Conservation (phyloP, 2,329 filamentous ascomycete species). For the Beauveria sp. region DNA sequence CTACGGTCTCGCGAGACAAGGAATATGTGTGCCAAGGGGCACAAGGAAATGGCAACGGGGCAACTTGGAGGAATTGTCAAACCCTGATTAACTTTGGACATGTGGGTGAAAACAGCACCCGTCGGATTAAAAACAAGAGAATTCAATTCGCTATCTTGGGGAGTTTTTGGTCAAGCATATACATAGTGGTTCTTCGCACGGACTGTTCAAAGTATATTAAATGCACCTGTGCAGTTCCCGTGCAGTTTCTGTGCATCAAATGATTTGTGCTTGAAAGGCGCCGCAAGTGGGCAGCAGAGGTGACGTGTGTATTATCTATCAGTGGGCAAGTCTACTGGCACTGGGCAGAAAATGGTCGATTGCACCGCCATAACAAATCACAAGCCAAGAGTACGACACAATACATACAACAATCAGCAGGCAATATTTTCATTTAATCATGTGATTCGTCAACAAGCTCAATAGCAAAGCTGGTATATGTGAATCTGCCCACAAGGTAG, state of each 20-base stretch:
- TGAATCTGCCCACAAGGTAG: background rate
- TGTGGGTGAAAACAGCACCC: constrained; percentile 3
- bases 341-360: too few relatives aligned
- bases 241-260: too few relatives aligned
- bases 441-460: background rate
- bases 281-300: too few relatives aligned
- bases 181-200: too few relatives aligned
- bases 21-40: background rate
- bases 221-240: too few relatives aligned
- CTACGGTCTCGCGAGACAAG: background rate
- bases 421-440: background rate
- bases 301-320: too few relatives aligned
- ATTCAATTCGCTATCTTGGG: background rate
- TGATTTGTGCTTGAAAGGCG: too few relatives aligned
- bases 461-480: background rate
- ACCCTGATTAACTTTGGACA: background rate
- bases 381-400: too few relatives aligned
- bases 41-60: too few relatives aligned
- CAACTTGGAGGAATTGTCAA: background rate
- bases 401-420: background rate
- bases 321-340: too few relatives aligned
- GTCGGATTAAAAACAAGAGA: background rate
- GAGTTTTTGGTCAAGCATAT: background rate
- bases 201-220: background rate
- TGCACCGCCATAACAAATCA: too few relatives aligned